Conservation (phyloP, 2,329 filamentous ascomycete species). For the Talaromyces sp. region DNA sequence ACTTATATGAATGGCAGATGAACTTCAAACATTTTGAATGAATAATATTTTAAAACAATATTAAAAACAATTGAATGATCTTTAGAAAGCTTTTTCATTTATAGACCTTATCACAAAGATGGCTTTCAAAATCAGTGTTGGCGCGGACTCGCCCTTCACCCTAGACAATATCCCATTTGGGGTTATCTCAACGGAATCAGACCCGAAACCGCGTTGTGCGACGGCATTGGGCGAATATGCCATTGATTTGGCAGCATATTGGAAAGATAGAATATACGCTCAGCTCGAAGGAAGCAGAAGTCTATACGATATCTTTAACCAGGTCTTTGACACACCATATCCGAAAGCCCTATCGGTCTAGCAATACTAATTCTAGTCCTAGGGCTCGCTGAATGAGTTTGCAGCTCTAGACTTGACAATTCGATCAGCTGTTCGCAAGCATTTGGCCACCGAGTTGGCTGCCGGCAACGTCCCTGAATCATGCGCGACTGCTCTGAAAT, state of each 20-base stretch:
- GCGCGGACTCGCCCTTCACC: constrained; percentile 39
- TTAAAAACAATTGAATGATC: too few species aligned
- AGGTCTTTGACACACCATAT: neutral
- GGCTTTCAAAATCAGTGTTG: constrained; percentile 9
- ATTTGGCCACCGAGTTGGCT: constrained; percentile 31
- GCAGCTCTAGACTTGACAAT: constrained; percentile 43
- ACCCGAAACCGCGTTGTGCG: constrained; percentile 43
- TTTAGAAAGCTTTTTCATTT: neutral
- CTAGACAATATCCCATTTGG: constrained; percentile 54
- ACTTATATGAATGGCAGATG: neutral
- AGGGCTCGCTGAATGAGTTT: constrained; percentile 48
- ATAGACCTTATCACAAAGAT: neutral
- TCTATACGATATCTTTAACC: constrained; percentile 9
- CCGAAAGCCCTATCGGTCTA: constrained; percentile 13
- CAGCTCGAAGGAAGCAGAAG: constrained; percentile 19
- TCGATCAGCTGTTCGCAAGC: constrained; percentile 40
- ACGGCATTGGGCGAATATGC: constrained; percentile 52
- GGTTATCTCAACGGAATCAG: constrained; percentile 44
- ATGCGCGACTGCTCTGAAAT: constrained; percentile 31
- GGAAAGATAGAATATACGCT: constrained; percentile 29
- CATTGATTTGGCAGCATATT: constrained; percentile 50
- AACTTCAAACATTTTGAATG: neutral
- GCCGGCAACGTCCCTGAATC: constrained; percentile 20
- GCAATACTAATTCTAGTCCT: constrained; percentile 27
- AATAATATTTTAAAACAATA: too few species aligned